Evolutionary conservation across 495 filamentous ascomycete species (phyloP), one percentile per base, ranked within the genome.

Genomic region (Neurospora sublineolata): DNA sequence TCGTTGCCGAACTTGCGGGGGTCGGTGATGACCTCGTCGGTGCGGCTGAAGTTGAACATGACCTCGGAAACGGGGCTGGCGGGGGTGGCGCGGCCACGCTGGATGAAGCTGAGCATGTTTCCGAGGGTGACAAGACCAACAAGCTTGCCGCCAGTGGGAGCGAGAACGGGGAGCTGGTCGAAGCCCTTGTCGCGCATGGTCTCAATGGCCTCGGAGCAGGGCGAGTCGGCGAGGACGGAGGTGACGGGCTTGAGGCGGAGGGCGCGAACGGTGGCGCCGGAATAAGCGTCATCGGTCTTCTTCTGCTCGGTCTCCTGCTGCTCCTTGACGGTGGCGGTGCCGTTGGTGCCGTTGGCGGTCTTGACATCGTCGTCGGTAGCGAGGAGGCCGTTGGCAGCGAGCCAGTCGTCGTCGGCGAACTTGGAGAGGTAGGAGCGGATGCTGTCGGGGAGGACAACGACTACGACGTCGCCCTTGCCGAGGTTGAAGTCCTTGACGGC

Each of bases 391-490:
- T 98, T 97, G 67, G 94, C 94, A 68, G 92, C 93, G 68, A 98
- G 90, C 96, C 96, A 98, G 81, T 97, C 93, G 78, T 99, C 95
- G 77, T 99, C 96, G 73, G 94, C 92, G 78, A 99, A 99, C 85
- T 99, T 99, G 82, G 90, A 94, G n/a, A 99, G 88, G 79, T 99
- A 99, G 79, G 92, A 97, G 75, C 95, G 87, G 75, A 99, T 97
- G 82, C 93, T 97, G 79, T 99, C 95, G 0, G 95, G 96, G 39
- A 97, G 83, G 38, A 99, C 84, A 16, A 97, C 92, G 18, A 99
- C 95, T 1, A 98, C 88, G 14, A 93, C 87, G 76, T 97, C 93
- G 44, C 88, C 89, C 79, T 92, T 91, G 72, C 86, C 83, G 68
- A 97, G 85, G 8, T 84, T 85, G 44, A 92, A 79, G 69, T 97